Base-by-base conservation (phyloP, 768 basidiomycete genomes). In the Suillus placidus region DNA sequence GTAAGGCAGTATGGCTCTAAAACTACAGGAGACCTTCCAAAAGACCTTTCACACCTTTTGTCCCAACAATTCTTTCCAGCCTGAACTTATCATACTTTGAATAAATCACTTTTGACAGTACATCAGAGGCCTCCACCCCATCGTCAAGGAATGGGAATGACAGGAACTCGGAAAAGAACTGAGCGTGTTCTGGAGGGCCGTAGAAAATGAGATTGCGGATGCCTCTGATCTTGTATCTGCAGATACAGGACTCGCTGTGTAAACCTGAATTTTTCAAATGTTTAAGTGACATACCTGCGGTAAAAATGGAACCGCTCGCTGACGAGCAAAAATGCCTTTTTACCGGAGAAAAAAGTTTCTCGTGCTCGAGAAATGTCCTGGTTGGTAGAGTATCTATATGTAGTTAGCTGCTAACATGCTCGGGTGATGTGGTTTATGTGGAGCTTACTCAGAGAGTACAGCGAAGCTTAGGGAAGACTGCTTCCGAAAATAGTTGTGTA, bases 281-380 rank as follows among this genome's bases (percentile, higher is more conserved):
- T 30, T 26, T 23, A 60, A 30, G 6, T 14, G 51, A 75, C 81
- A 52, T 52, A 89, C 91, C 95, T 83, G 68, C 93, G 87, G 83
- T 94, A 98, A 77, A 99, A 99, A 77, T 99, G 96, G 83, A 98
- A 99, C n/a, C 97, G 88, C 74, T 99, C 97, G 71, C 93, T 97
- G 73, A 98, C 82, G 67, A 99, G 83, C 37, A 99, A 77, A 82
- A 99, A 94, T 0, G 91, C 82, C 69, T 90, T 94, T 70, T 90
- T 89, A 49, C 93, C 93, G 26, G 83, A 84, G 85, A 97, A 98
- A 81, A 99, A 99, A 0, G 91, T 87, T 70, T 95, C 93, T 52
- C 97, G 86, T 0, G 96, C 97, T 3, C 95, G 89, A 5, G 93
- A 93, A 68, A 99, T 97, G 63, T 99, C 97, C 76, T 93, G 89